A percentile compares a stretch with the other conserved stretches of the same genome.
phyloP scores from a whole-genome alignment of 306 rosid genomes.

The Medicago ruthenica region DNA sequence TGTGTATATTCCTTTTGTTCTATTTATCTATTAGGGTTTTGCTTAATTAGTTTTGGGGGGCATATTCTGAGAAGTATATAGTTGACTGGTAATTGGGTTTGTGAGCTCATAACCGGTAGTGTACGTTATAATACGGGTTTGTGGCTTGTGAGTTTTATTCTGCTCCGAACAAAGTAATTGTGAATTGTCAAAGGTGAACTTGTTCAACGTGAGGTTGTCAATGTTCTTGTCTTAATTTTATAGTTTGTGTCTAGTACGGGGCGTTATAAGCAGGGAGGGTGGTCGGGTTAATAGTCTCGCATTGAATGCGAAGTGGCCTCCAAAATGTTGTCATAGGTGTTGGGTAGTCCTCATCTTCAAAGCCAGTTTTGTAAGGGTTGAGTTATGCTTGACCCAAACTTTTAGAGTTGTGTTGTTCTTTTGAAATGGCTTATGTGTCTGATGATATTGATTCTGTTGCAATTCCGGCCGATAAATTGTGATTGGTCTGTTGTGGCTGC shows the following conservation, averaged over 20 bases:
- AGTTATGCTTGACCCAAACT: too few species aligned
- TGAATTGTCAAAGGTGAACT: neutral
- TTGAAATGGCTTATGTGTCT: neutral
- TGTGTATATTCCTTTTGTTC: neutral
- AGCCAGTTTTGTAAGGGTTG: too few species aligned
- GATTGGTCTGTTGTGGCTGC: neutral
- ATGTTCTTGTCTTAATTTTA: too few species aligned
- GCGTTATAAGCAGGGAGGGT: too few species aligned
- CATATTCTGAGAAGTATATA: neutral
- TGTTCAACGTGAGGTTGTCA: neutral
- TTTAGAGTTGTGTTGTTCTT: neutral
- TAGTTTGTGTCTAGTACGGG: neutral
- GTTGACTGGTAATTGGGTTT: neutral
- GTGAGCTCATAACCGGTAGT: too few species aligned
- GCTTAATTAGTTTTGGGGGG: neutral
- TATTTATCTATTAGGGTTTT: neutral
- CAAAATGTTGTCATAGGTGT: too few species aligned
- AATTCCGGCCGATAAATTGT: neutral
- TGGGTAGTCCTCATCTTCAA: too few species aligned
- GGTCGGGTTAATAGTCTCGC: too few species aligned
- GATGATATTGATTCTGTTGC: neutral
- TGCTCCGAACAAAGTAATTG: neutral
- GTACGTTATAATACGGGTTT: neutral
- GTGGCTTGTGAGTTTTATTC: neutral
- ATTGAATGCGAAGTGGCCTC: too few species aligned